phyloP scores from a whole-genome alignment of 495 filamentous ascomycete species.

The Talaromyces trachyspermus region DNA sequence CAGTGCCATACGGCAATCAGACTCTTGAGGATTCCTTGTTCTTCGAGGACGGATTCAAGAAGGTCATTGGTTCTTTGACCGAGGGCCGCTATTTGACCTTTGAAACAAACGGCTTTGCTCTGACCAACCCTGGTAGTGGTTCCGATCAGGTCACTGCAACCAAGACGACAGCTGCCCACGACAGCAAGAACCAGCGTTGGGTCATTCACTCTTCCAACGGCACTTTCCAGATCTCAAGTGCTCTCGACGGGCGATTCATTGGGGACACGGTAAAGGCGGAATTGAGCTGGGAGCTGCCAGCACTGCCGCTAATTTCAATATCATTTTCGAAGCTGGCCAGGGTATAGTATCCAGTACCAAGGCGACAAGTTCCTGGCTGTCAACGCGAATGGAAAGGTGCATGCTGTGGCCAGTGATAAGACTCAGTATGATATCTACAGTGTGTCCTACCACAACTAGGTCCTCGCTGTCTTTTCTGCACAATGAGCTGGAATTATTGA shows the following conservation, averaged over 20 bases:
- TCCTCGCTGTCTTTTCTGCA: no score
- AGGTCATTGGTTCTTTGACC: constrained; percentile 43
- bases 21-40: constrained; percentile 22
- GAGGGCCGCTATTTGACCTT: constrained; percentile 43
- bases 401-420: constrained; percentile 7
- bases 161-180: constrained; percentile 27
- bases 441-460: constrained; percentile 36
- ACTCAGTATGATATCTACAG: constrained; percentile 34
- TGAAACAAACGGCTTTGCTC: constrained; percentile 23
- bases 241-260: constrained; percentile 34
- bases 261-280: constrained; percentile 12
- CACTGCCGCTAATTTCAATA: neutral
- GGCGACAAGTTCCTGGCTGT: constrained; percentile 17
- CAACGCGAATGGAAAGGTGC: constrained; percentile 15
- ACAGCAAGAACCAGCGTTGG: constrained; percentile 41
- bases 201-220: constrained; percentile 38
- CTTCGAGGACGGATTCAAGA: constrained; percentile 46
- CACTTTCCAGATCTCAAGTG: constrained; percentile 41
- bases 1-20: constrained; percentile 43
- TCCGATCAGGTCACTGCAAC: constrained; percentile 17
- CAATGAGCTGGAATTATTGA: no score
- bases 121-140: constrained; percentile 20
- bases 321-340: neutral
- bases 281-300: neutral
- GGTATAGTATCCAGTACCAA: constrained; percentile 27